Evolutionary conservation across 495 filamentous ascomycete genomes (phyloP).

Genomic region (Schizothecium vesticola): DNA sequence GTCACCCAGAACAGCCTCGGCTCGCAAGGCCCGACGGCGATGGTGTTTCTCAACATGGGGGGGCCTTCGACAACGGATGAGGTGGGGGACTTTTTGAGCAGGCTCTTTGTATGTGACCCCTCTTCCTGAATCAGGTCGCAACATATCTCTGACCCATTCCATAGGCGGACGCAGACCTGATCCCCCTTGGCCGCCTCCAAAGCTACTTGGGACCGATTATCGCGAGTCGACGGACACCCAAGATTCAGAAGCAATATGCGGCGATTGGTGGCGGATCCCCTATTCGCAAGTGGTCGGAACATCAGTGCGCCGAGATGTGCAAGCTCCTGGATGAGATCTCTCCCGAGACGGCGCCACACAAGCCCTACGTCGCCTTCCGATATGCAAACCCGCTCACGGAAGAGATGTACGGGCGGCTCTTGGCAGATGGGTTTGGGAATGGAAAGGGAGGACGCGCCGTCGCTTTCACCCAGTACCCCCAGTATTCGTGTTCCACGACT

Average conservation of each 20-base stretch:
- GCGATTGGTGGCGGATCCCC: constrained; percentile 95
- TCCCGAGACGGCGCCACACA: constrained; percentile 92
- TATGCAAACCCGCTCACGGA: constrained; percentile 94
- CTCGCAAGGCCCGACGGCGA: constrained; percentile 67
- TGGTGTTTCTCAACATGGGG: constrained; percentile 99
- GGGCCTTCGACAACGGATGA: constrained; percentile 84
- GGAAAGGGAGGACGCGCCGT: constrained; percentile 87
- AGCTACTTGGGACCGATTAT: constrained; percentile 85
- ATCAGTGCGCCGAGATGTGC: constrained; percentile 90
- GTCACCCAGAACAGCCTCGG: constrained; percentile 60
- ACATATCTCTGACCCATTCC: background rate
- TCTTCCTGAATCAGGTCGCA: background rate
- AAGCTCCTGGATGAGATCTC: constrained; percentile 86
- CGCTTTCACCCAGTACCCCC: constrained; percentile 97
- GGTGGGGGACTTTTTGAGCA: constrained; percentile 86
- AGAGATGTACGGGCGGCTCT: constrained; percentile 74
- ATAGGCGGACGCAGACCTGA: constrained; percentile 90
- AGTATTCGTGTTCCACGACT: constrained; percentile 98
- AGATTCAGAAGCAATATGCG: constrained; percentile 92
- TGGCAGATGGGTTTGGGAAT: constrained; percentile 83
- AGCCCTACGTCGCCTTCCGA: constrained; percentile 97
- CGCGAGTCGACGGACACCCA: constrained; percentile 78
- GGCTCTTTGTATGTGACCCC: constrained; percentile 67
- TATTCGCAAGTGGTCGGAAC: constrained; percentile 95
- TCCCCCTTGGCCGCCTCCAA: constrained; percentile 92